phyloP scores from a whole-genome alignment of 1,284 basidiomycete species.

The Cryptococcus amylolentus region DNA sequence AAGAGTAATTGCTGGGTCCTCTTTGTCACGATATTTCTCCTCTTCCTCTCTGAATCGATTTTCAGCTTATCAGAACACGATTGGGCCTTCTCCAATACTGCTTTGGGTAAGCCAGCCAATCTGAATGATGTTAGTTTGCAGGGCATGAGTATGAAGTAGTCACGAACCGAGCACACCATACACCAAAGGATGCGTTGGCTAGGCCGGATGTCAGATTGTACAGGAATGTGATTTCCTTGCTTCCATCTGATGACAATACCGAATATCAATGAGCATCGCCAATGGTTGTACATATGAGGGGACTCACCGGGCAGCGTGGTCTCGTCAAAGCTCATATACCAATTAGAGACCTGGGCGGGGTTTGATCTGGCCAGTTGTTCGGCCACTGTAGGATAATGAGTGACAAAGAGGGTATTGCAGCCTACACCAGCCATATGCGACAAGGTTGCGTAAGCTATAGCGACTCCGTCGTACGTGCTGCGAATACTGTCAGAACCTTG shows the following conservation, averaged over 20 bases:
- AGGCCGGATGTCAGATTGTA: slow-evolving; percentile 71
- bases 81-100: slow-evolving; percentile 61
- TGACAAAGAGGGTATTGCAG: slow-evolving; percentile 88
- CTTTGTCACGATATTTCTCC: slow-evolving; percentile 15
- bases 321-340: slow-evolving; percentile 79
- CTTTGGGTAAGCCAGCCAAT: slow-evolving; percentile 72
- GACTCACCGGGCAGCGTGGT: slow-evolving; percentile 28
- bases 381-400: slow-evolving; percentile 70
- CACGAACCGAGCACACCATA: slow-evolving; percentile 70
- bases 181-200: slow-evolving; percentile 77
- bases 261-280: background rate
- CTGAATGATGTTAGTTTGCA: slow-evolving; percentile 10
- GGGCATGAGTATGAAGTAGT: background rate
- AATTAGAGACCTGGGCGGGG: slow-evolving; percentile 57
- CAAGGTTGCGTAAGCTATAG: slow-evolving; percentile 61
- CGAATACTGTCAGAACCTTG: background rate
- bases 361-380: slow-evolving; percentile 58
- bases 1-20: slow-evolving; percentile 17
- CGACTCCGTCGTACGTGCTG: slow-evolving; percentile 48
- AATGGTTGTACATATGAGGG: slow-evolving; percentile 3
- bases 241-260: slow-evolving; percentile 59
- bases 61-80: slow-evolving; percentile 60
- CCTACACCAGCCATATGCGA: slow-evolving; percentile 64
- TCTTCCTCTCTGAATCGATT: slow-evolving; percentile 27
- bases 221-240: slow-evolving; percentile 75